phyloP scores from a whole-genome alignment of 305 asterid species.

The Striga hermonthica region DNA sequence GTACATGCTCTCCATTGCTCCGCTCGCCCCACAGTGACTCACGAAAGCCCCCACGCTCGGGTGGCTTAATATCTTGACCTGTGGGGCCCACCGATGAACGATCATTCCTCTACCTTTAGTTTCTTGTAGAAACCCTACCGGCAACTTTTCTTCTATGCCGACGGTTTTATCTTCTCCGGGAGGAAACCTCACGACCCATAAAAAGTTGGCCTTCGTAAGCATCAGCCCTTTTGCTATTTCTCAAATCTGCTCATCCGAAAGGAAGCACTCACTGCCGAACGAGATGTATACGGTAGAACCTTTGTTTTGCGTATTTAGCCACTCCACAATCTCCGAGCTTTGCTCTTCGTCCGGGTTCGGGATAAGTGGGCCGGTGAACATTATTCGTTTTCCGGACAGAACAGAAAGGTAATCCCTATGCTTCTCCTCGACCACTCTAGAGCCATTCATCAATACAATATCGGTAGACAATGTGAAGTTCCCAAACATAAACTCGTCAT shows the following conservation, averaged over 20 bases:
- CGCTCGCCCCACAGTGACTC: constrained; percentile 53
- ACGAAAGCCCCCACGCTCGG: constrained; percentile 44
- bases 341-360: not conserved
- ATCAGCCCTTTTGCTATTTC: not conserved
- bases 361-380: constrained; percentile 21
- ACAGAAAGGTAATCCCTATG: constrained; percentile 20
- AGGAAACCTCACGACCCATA: constrained; percentile 53
- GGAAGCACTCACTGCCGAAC: constrained; percentile 26
- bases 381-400: constrained; percentile 17
- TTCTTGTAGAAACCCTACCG: constrained; percentile 40
- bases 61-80: constrained; percentile 38
- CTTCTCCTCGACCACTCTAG: not conserved
- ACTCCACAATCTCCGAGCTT: not conserved
- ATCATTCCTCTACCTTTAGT: constrained; percentile 40
- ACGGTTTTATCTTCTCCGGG: too few species aligned
- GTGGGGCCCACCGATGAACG: constrained; percentile 52
- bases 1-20: constrained; percentile 35
- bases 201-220: constrained; percentile 18
- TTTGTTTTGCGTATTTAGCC: constrained; percentile 20
- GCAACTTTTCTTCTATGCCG: constrained; percentile 34
- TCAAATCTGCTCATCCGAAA: not conserved
- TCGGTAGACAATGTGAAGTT: too few species aligned
- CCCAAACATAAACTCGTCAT: too few species aligned
- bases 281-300: constrained; percentile 22
- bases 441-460: constrained; percentile 25